Conservation (phyloP, 345 rosid genomes). For the Eucalyptus brandiana region DNA sequence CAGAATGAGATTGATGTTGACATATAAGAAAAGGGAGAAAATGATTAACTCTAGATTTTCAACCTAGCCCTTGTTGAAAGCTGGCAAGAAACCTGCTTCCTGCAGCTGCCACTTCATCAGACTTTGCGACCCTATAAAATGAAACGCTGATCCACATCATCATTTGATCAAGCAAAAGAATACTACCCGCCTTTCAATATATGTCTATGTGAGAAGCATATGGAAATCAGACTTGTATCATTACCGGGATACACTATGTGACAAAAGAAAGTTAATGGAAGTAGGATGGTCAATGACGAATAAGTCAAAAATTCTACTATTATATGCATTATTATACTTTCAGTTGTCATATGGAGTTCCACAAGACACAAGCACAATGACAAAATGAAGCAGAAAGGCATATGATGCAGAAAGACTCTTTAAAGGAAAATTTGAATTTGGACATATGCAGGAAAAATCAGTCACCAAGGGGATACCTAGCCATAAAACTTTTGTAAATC, state of each 20-base stretch:
- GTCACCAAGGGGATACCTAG: slow-evolving; percentile 12
- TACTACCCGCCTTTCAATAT: background rate
- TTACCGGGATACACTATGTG: background rate
- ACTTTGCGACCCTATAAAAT: slow-evolving; percentile 31
- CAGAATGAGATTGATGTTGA: background rate
- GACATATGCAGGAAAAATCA: background rate
- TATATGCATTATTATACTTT: background rate
- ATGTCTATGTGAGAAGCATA: background rate
- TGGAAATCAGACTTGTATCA: background rate
- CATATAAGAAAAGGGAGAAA: background rate
- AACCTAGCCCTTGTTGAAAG: slow-evolving; percentile 51
- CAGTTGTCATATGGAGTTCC: background rate
- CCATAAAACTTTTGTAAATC: slow-evolving; percentile 37
- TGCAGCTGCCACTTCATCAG: slow-evolving; percentile 39
- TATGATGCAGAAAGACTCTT: background rate
- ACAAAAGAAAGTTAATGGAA: background rate
- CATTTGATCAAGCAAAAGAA: background rate
- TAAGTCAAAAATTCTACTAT: background rate
- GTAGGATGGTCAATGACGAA: background rate
- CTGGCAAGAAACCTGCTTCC: slow-evolving; percentile 34
- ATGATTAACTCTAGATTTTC: background rate
- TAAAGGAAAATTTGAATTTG: background rate
- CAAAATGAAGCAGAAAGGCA: background rate
- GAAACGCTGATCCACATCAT: background rate
- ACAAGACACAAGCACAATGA: background rate